Percentiles rank a stretch among this genome's conserved stretches.
Conservation (phyloP, 371 early-diverging fungal genomes). For the Rhizopus delemar region DNA sequence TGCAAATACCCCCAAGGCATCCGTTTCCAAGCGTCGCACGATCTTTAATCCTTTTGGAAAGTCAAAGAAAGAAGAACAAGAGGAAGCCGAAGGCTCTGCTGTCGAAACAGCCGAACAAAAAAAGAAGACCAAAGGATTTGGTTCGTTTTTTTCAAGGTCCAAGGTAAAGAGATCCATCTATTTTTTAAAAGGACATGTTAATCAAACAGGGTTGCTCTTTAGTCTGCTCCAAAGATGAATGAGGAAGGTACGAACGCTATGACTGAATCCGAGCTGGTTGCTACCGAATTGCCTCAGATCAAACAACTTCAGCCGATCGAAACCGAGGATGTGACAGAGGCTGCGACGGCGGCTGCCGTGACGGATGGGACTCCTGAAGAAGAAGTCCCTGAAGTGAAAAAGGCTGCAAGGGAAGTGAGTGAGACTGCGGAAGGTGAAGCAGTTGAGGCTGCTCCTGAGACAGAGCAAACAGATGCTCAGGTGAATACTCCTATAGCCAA, state of each 20-base stretch:
- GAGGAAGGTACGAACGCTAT: constrained; percentile 9
- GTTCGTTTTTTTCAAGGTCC: constrained; percentile 26
- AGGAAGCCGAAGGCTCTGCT: constrained; percentile 2
- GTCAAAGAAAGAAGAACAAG: constrained; percentile 20
- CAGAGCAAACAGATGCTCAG: constrained; percentile 13
- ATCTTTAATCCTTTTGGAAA: constrained; percentile 37
- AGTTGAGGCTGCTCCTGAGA: constrained; percentile 6
- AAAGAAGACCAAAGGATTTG: constrained; percentile 20
- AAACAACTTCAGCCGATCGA: constrained; percentile 30
- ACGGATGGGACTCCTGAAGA: neutral
- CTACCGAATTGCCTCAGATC: constrained; percentile 28
- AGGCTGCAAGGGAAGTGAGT: constrained; percentile 11
- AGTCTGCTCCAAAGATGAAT: constrained; percentile 17
- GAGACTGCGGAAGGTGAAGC: constrained; percentile 14
- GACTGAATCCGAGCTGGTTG: constrained; percentile 8
- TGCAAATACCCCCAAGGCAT: constrained; percentile 10
- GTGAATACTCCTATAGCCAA: constrained; percentile 7
- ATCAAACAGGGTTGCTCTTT: neutral
- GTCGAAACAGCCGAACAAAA: constrained; percentile 23
- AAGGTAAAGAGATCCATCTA: constrained; percentile 13
- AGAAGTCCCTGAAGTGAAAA: constrained; percentile 4
- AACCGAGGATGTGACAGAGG: constrained; percentile 17
- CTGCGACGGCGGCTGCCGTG: constrained; percentile 9
- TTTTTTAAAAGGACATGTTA: neutral
- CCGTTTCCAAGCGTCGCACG: constrained; percentile 28